Evolutionary conservation across 257 asterid genomes (phyloP).

Genomic region (Ligustrum vulgare): DNA sequence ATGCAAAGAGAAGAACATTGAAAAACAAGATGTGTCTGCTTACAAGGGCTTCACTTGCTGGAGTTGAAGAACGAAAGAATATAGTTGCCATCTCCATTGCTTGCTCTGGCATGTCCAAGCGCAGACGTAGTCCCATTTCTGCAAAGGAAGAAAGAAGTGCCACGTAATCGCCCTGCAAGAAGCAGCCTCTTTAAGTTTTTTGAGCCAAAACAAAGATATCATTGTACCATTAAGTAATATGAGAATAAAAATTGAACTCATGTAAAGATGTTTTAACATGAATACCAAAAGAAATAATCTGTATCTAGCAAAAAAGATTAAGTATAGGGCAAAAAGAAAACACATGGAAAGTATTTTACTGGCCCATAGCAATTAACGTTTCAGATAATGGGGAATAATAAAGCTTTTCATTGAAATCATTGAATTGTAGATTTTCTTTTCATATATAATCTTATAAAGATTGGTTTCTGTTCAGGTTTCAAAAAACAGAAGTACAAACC

Average conservation of each 20-base stretch:
- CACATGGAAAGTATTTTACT: neutral
- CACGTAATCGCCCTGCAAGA: conserved; percentile 89
- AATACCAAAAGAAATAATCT: neutral
- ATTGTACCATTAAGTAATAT: neutral
- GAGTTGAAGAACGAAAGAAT: conserved; percentile 85
- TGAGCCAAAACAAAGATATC: neutral
- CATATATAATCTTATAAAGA: conserved; percentile 10
- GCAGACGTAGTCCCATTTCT: conserved; percentile 94
- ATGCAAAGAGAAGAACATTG: conserved; percentile 1
- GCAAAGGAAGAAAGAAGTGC: conserved; percentile 88
- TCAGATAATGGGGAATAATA: neutral
- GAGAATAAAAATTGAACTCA: neutral
- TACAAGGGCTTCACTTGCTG: conserved; percentile 84
- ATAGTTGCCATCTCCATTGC: conserved; percentile 84
- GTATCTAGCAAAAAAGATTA: conserved; percentile 3
- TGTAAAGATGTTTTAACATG: conserved; percentile 1
- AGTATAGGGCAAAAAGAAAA: neutral
- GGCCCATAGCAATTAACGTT: conserved; percentile 10
- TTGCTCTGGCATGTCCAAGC: conserved; percentile 92
- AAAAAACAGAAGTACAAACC: conserved; percentile 48
- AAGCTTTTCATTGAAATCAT: conserved; percentile 13
- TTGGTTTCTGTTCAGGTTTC: conserved; percentile 10
- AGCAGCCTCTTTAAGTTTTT: conserved; percentile 21
- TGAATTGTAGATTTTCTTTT: conserved; percentile 5
- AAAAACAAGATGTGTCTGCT: conserved; percentile 31